Evolutionary conservation across 805 yeast genomes (phyloP).

Genomic region (Isabelozyma gotoi): DNA sequence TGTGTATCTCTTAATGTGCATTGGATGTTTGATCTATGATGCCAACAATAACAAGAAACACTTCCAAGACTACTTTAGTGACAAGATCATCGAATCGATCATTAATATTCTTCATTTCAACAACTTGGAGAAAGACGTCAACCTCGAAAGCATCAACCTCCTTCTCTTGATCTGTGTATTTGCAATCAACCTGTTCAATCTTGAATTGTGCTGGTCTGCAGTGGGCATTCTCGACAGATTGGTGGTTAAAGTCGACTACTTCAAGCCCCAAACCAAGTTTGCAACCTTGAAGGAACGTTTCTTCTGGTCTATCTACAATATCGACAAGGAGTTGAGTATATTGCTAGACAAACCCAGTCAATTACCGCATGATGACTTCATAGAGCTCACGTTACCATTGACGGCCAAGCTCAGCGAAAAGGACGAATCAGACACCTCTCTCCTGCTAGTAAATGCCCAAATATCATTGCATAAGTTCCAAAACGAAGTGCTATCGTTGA

Average conservation of each 20-base stretch:
- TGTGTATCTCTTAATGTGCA: conserved; percentile 36
- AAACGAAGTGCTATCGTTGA: conserved; percentile 20
- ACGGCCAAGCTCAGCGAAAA: conserved; percentile 13
- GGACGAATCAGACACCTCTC: conserved; percentile 17
- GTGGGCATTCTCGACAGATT: conserved; percentile 34
- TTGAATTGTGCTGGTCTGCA: conserved; percentile 30
- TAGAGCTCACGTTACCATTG: conserved; percentile 15
- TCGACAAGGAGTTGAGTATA: conserved; percentile 40
- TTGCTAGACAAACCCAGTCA: conserved; percentile 34
- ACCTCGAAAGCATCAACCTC: conserved; percentile 25
- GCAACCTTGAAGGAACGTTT: conserved; percentile 13
- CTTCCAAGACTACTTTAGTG: conserved; percentile 31
- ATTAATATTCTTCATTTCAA: conserved; percentile 32
- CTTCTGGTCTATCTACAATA: conserved; percentile 38
- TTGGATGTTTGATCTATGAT: conserved; percentile 39
- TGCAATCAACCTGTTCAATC: conserved; percentile 26
- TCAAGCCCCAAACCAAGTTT: conserved; percentile 6
- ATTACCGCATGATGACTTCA: conserved; percentile 24
- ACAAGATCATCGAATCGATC: conserved; percentile 29
- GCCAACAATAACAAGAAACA: conserved; percentile 16
- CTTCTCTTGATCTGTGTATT: conserved; percentile 33
- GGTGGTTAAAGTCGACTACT: conserved; percentile 20
- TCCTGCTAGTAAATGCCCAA: conserved; percentile 18
- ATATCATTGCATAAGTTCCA: conserved; percentile 24
- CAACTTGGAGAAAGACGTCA: conserved; percentile 17